Percentiles rank a stretch among this genome's conserved stretches.
Evolutionary conservation across 805 yeast species (phyloP).

Genomic region (Starmerella tilneyi): DNA sequence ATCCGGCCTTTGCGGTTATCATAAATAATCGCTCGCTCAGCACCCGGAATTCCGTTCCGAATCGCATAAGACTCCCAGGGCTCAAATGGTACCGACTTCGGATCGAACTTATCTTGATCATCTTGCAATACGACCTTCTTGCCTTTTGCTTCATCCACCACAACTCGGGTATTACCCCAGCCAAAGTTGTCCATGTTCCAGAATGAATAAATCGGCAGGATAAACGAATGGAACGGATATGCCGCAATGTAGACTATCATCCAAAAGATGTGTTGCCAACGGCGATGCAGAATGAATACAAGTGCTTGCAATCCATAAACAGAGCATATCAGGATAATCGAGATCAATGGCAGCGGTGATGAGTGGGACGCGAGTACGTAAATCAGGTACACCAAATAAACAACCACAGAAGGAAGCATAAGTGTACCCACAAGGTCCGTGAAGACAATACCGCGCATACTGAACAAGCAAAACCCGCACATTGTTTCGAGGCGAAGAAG

Average conservation of each 20-base stretch:
- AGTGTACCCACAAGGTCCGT: conserved; percentile 51
- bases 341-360: conserved; percentile 42
- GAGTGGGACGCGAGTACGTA: conserved; percentile 41
- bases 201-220: conserved; percentile 48
- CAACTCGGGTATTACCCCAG: conserved; percentile 57
- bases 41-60: conserved; percentile 33
- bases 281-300: conserved; percentile 40
- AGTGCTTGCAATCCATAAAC: conserved; percentile 52
- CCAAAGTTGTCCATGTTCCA: conserved; percentile 58
- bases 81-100: conserved; percentile 32
- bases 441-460: conserved; percentile 50
- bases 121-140: conserved; percentile 35
- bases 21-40: conserved; percentile 31
- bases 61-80: conserved; percentile 34
- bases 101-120: conserved; percentile 32
- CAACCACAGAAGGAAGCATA: conserved; percentile 49
- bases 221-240: conserved; percentile 52
- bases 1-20: conserved; percentile 31
- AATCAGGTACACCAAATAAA: conserved; percentile 44
- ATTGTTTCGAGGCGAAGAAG: conserved; percentile 45
- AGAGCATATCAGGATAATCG: conserved; percentile 46
- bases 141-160: conserved; percentile 45
- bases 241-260: conserved; percentile 49
- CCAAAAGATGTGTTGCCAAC: conserved; percentile 43
- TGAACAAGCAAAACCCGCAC: conserved; percentile 53